These are phyloP conservation scores for Nigrograna mackinnonii DNA, from an alignment of 2,329 filamentous ascomycete genomes.

Conservation along the genomic window DNA sequence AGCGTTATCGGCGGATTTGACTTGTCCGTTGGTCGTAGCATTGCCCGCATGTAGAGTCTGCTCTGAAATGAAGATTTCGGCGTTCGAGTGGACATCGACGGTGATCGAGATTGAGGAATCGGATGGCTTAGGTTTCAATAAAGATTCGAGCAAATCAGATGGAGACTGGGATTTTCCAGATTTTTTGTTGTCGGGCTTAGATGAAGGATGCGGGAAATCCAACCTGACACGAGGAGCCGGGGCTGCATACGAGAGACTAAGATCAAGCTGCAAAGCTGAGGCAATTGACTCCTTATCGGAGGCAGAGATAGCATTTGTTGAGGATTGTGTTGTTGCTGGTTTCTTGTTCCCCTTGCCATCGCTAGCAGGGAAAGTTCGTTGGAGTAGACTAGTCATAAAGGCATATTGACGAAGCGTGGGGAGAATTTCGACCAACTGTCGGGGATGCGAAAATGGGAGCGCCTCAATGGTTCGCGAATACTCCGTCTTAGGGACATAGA, in stretches of 20 bases:
- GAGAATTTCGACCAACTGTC: constrained; percentile 74
- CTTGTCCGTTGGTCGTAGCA: too few relatives aligned
- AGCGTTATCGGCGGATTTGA: constrained; percentile 20
- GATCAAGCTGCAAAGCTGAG: constrained; percentile 27
- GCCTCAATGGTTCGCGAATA: constrained; percentile 69
- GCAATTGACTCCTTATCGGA: constrained; percentile 34
- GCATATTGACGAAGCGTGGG: constrained; percentile 75
- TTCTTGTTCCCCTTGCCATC: constrained; percentile 14
- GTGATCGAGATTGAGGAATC: constrained; percentile 53
- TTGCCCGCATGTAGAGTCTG: too few relatives aligned
- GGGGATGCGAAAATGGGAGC: constrained; percentile 77
- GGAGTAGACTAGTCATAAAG: constrained; percentile 67
- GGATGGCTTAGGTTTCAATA: constrained; percentile 35
- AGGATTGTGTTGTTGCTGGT: constrained; percentile 4
- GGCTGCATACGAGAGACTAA: constrained; percentile 32
- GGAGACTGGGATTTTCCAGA: constrained; percentile 7
- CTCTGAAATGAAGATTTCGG: constrained; percentile 59
- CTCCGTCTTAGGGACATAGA: constrained; percentile 74
- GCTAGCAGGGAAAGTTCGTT: constrained; percentile 58
- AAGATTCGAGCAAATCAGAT: constrained; percentile 10
- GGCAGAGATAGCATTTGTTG: constrained; percentile 19
- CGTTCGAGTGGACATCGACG: constrained; percentile 64
- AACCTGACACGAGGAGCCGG: constrained; percentile 35
- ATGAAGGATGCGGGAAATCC: constrained; percentile 30
- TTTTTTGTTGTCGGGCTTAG: constrained; percentile 4